These are phyloP conservation scores for Ensete glaucum DNA, from an alignment of 176 grass and related monocot genomes.

Conservation along the genomic window DNA sequence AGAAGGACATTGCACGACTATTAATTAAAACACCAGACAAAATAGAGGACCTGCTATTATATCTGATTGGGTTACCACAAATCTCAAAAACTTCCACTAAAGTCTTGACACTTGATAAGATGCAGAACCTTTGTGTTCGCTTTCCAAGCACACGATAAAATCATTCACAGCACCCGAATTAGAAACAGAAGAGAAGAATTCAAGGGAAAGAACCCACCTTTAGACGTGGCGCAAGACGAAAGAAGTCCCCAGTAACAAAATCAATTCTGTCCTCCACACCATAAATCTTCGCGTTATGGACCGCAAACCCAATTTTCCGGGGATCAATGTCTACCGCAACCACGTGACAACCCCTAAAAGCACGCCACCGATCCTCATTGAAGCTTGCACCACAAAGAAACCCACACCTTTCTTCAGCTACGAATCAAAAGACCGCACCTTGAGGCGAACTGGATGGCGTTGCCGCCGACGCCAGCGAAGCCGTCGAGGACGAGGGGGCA, in stretches of 20 bases:
- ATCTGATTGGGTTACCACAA: no score
- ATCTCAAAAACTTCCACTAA: no score
- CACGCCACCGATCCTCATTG: neutral
- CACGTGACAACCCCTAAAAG: slow-evolving; percentile 48
- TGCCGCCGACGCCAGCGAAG: slow-evolving; percentile 55
- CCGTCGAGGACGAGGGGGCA: slow-evolving; percentile 41
- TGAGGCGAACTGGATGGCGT: slow-evolving; percentile 64
- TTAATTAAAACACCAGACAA: no score
- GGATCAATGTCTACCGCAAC: slow-evolving; percentile 57
- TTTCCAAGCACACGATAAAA: no score
- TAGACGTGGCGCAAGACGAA: slow-evolving; percentile 36
- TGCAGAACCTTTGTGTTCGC: no score
- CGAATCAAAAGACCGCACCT: slow-evolving; percentile 21
- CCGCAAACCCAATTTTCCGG: slow-evolving; percentile 33
- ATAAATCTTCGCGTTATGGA: slow-evolving; percentile 57
- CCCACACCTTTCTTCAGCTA: neutral
- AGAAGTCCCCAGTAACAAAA: slow-evolving; percentile 60
- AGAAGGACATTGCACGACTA: no score
- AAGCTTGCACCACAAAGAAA: neutral
- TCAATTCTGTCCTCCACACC: slow-evolving; percentile 56
- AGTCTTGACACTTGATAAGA: no score
- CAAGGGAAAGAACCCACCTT: slow-evolving; percentile 19
- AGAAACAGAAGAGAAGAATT: no score
- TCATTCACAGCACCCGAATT: no score
- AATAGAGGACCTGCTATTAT: no score